Percentiles rank a stretch among this genome's conserved stretches.
phyloP scores from a whole-genome alignment of 805 yeast genomes.

The Saccharomyces kudriavzevii region DNA sequence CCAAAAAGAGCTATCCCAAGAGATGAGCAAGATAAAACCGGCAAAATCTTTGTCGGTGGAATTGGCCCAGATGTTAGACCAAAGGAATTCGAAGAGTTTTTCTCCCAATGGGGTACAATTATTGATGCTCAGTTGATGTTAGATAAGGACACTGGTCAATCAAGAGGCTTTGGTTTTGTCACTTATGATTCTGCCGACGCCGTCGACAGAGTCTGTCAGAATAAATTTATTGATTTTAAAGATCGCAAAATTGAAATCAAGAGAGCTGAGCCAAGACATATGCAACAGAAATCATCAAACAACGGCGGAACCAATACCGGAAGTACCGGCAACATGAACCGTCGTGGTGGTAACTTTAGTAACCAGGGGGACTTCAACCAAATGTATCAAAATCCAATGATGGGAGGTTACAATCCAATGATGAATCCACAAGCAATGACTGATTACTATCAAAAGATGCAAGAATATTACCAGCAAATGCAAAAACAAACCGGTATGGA shows the following conservation, averaged over 20 bases:
- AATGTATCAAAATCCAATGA: slow-evolving; percentile 29
- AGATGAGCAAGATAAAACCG: slow-evolving; percentile 94
- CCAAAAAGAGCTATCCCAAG: slow-evolving; percentile 96
- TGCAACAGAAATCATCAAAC: slow-evolving; percentile 35
- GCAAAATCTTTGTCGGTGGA: slow-evolving; percentile 96
- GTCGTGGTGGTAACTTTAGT: slow-evolving; percentile 11
- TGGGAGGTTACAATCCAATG: slow-evolving; percentile 30
- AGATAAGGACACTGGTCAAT: slow-evolving; percentile 93
- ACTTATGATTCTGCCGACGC: slow-evolving; percentile 94
- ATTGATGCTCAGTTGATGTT: slow-evolving; percentile 96
- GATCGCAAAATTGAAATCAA: slow-evolving; percentile 82
- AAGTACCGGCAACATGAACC: slow-evolving; percentile 8
- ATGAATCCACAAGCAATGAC: slow-evolving; percentile 49
- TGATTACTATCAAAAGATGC: slow-evolving; percentile 58
- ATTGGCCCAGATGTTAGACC: slow-evolving; percentile 92
- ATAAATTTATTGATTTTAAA: slow-evolving; percentile 73
- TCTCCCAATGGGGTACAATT: slow-evolving; percentile 80
- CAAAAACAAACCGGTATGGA: slow-evolving; percentile 32
- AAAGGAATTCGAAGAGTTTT: slow-evolving; percentile 78
- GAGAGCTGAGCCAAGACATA: slow-evolving; percentile 77
- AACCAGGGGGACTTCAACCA: slow-evolving; percentile 14
- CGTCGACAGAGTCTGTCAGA: slow-evolving; percentile 79
- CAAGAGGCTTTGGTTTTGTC: slow-evolving; percentile 95
- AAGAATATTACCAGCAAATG: slow-evolving; percentile 38
- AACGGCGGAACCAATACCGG: slow-evolving; percentile 22